Evolutionary conservation across 2,329 filamentous ascomycete species (phyloP), one percentile per base, ranked within the genome.

Genomic region (Cercospora sesami): DNA sequence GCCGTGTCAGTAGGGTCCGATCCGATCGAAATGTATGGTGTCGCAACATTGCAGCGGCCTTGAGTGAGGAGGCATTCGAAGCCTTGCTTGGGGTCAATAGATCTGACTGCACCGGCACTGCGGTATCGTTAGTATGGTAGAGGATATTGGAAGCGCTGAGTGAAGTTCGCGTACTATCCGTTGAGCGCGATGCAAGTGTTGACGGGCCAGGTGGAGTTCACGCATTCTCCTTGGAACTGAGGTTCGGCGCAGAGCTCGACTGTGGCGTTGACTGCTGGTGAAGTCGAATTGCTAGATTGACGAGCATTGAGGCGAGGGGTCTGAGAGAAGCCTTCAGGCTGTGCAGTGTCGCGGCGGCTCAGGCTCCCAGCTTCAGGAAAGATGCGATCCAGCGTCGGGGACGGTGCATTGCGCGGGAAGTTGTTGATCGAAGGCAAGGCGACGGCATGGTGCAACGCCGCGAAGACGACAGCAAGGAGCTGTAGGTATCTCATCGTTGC

Each of bases 21-120:
- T 12, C 68, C 69, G 26, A 69, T 31, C n/a, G 67, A 61, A 14
- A 69, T 58, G 64, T 68, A 26, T 3, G 66, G 39, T 3, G 33
- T 45, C 4, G 72, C 59, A 12, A 68, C 69, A 55, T 75, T 68
- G 67, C 74, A 75, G 33, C 69, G 55, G 36, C 66, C 71, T 64
- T 77, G 75, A 71, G 75, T 76, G n/a, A 77, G 57, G 21, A 73
- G 71, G 66, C 75, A 76, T 63, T 76, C 73, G 16, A 69, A 75
- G 10, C 69, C 71, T 10, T 63, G 60, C 23, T 72, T 70, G 10
- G 74, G 74, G 7, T 66, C 68, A 60, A 77, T 74, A 26, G 69
- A 71, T 12, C 68, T 33, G 18, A 69, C 71, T 26, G 70, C 62
- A 8, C 74, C 73, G 8, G 73, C 71, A 66, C 72, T 74, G 57